Base-by-base conservation (phyloP, 495 filamentous ascomycete genomes). In the Xanthoparmelia taractica region DNA sequence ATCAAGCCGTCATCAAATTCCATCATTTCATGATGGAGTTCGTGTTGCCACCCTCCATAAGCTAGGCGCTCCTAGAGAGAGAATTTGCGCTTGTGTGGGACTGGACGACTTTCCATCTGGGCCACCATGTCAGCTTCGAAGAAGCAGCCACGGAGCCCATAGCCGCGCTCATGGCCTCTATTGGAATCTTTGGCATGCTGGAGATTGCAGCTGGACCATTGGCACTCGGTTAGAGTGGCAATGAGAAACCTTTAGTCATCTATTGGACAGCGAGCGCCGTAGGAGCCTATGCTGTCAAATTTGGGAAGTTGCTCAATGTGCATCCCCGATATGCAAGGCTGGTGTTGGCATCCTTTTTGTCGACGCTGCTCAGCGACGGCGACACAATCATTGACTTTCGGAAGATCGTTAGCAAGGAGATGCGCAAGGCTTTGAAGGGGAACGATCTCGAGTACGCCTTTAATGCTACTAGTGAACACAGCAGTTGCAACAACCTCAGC, bases 371-470 rank as follows among this genome's bases (percentile, higher is more conserved):
- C 41, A 43, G 62, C 58, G 69, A 67, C 18, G 74, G 69, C 0
- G 72, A 76, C 59, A 61, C 70, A 50, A 70, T 80, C 37, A 65
- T 79, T 54, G 77, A 77, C 66, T 79, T 78, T 60, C 73, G 75
- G 17, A 64, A 71, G 43, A 73, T 66, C 6, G 41, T 71, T 13
- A 58, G 61, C 7, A 34, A 69, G 23, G 66, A 65, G 4, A 68
- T 80, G 43, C 71, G 74, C 38, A 66, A 68, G 8, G 73, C 71
- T 4, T 66, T 78, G 12, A 64, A 57, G 23, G 70, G 72, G 27
- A 70, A 66, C 23, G 70, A 71, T 36, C 55, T 73, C 11, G 66
- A 73, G 12, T 61, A 70, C 37, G 63, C 70, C 10, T 68, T 74
- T 29, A 73, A 78, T 43, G 65, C 73, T 1, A 64, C 75, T 20